phyloP scores from a whole-genome alignment of 2,329 filamentous ascomycete genomes.

The Grosmannia huntii region DNA sequence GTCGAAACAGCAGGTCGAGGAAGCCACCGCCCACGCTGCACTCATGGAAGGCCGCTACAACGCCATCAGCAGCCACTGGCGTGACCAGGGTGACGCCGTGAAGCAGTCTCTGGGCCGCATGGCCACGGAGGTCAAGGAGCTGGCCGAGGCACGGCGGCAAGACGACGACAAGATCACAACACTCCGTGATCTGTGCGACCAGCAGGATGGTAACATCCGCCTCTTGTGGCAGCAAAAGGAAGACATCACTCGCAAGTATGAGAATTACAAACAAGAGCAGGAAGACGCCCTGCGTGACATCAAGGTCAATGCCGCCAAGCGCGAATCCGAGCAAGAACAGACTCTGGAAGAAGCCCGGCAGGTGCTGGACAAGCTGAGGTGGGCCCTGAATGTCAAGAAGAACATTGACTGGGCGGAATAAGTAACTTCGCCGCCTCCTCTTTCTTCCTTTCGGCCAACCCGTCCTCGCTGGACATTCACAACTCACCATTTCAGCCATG shows the following conservation, averaged over 20 bases:
- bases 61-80: conserved; percentile 52
- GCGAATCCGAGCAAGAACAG: conserved; percentile 48
- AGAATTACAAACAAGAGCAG: conserved; percentile 51
- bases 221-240: conserved; percentile 48
- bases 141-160: conserved; percentile 41
- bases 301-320: conserved; percentile 39
- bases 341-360: conserved; percentile 45
- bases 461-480: neutral
- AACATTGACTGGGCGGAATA: conserved; percentile 43
- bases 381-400: conserved; percentile 57
- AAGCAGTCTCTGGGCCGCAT: conserved; percentile 37
- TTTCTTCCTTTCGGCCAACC: neutral
- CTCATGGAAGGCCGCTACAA: conserved; percentile 61
- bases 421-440: neutral
- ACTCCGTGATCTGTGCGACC: conserved; percentile 57
- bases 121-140: conserved; percentile 36
- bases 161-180: conserved; percentile 53
- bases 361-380: conserved; percentile 55
- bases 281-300: conserved; percentile 48
- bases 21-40: conserved; percentile 50
- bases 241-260: conserved; percentile 46
- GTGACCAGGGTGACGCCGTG: conserved; percentile 51
- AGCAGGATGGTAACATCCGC: conserved; percentile 57
- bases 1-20: conserved; percentile 49
- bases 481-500: neutral